Conservation (phyloP, 2,329 filamentous ascomycete genomes). For the Apiospora kogelbergensis region DNA sequence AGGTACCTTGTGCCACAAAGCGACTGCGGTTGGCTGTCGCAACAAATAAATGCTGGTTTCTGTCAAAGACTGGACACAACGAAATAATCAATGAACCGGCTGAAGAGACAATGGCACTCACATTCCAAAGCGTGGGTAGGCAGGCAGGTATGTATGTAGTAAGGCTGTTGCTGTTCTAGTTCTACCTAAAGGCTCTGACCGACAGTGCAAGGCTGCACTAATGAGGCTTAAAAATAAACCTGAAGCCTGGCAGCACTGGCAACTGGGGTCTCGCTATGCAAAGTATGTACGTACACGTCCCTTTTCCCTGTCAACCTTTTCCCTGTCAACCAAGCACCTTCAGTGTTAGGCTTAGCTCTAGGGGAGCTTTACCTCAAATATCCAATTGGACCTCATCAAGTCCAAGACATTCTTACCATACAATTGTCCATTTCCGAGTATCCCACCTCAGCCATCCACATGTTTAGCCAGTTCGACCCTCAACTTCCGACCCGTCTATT, state of each 20-base stretch:
- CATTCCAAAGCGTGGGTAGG: neutral
- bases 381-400: constrained; percentile 3
- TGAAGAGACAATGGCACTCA: constrained; percentile 2
- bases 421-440: constrained; percentile 8
- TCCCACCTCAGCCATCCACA: constrained; percentile 7
- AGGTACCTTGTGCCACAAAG: neutral
- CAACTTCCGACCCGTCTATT: neutral
- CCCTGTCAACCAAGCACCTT: neutral
- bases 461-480: constrained; percentile 3
- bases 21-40: neutral
- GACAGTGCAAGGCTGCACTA: neutral
- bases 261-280: no score
- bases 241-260: neutral
- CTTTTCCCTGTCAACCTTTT: no score
- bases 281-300: no score
- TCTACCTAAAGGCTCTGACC: neutral
- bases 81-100: neutral
- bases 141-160: neutral
- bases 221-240: neutral
- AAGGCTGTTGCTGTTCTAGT: neutral
- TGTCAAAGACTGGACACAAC: neutral
- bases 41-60: neutral
- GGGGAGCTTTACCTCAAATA: constrained; percentile 7
- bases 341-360: neutral
- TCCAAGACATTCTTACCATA: constrained; percentile 2